These are phyloP conservation scores for Secale cereale DNA, from an alignment of 176 grass and related monocot genomes.

Conservation along the genomic window DNA sequence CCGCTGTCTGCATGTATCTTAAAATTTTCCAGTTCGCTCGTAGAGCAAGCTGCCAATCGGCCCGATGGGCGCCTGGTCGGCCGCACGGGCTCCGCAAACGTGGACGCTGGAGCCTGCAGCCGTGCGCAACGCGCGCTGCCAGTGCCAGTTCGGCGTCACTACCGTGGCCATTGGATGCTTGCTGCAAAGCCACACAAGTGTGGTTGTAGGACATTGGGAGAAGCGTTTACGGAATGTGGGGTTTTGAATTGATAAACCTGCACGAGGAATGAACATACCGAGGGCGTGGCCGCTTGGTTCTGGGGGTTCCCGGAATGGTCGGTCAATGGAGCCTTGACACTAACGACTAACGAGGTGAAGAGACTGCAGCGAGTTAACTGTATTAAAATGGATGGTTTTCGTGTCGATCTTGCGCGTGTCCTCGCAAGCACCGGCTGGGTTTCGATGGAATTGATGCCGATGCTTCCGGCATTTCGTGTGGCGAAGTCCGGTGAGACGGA, in stretches of 20 bases:
- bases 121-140: not conserved
- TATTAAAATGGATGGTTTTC: not conserved
- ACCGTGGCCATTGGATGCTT: not conserved
- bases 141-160: no score
- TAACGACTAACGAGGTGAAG: not conserved
- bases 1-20: not conserved
- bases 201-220: not conserved
- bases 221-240: not conserved
- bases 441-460: not conserved
- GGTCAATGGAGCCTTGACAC: not conserved
- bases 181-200: not conserved
- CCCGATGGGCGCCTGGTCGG: not conserved
- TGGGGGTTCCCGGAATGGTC: not conserved
- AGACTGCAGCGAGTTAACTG: not conserved
- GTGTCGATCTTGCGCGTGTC: not conserved
- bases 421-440: not conserved
- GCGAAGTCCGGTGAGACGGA: not conserved
- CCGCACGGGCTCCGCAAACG: not conserved
- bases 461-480: not conserved
- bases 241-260: not conserved
- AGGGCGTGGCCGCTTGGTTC: not conserved
- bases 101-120: not conserved
- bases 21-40: not conserved
- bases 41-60: not conserved
- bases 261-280: not conserved